Evolutionary conservation across 2,329 filamentous ascomycete genomes (phyloP).

Genomic region (Hirsutella minnesotensis): DNA sequence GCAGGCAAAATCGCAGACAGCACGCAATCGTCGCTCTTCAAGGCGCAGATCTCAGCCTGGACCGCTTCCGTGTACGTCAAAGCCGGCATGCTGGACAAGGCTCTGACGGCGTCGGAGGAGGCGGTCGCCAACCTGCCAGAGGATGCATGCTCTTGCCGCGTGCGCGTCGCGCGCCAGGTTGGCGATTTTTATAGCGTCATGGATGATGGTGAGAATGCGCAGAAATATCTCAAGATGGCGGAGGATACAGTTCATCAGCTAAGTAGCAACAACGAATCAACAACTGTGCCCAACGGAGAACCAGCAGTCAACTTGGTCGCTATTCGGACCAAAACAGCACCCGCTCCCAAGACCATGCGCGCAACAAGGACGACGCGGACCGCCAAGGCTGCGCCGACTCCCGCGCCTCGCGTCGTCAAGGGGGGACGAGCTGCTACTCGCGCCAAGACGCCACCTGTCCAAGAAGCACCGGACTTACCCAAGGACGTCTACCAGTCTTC

Average conservation of each 20-base stretch:
- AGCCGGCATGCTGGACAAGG: constrained; percentile 47
- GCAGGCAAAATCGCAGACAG: constrained; percentile 64
- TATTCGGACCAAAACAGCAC: constrained; percentile 3
- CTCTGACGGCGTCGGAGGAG: constrained; percentile 40
- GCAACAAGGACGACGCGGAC: constrained; percentile 12
- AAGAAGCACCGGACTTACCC: constrained; percentile 10
- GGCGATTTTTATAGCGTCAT: constrained; percentile 42
- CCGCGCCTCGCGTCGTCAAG: constrained; percentile 6
- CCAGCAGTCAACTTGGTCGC: not conserved
- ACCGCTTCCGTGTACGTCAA: constrained; percentile 42
- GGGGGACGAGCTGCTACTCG: constrained; percentile 7
- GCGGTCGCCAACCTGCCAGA: constrained; percentile 39
- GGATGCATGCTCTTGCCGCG: constrained; percentile 22
- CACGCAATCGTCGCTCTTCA: constrained; percentile 49
- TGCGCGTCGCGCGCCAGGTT: constrained; percentile 40
- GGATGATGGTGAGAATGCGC: constrained; percentile 30
- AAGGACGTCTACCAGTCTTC: constrained; percentile 24
- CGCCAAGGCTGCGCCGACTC: constrained; percentile 2
- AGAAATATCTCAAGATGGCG: constrained; percentile 32
- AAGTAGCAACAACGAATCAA: constrained; percentile 8
- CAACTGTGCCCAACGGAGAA: not conserved
- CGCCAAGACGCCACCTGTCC: constrained; percentile 9
- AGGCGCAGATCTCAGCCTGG: constrained; percentile 42
- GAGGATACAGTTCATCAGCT: constrained; percentile 32
- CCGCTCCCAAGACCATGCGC: constrained; percentile 13